A percentile compares a stretch with the other conserved stretches of the same genome.
Conservation (phyloP, 176 grass and related monocot species). For the Oryza rufipogon region DNA sequence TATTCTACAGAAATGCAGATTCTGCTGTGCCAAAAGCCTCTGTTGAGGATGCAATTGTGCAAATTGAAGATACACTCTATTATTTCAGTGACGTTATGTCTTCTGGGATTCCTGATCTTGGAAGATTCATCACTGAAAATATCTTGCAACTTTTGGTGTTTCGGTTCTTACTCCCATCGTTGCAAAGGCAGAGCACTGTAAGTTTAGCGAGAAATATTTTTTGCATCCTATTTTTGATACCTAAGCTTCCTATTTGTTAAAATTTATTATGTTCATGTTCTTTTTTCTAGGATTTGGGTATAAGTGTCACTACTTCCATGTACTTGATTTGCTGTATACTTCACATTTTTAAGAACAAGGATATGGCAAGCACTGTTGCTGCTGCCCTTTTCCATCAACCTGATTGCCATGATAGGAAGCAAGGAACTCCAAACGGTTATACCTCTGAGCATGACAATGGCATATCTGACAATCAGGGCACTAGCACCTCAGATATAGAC, state of each 20-base stretch:
- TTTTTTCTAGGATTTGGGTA: constrained; percentile 63
- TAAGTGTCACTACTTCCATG: constrained; percentile 84
- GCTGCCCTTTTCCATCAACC: constrained; percentile 84
- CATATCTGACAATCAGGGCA: constrained; percentile 40
- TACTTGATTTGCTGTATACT: constrained; percentile 94
- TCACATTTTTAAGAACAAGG: constrained; percentile 97
- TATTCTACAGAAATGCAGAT: constrained; percentile 55
- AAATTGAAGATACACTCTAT: constrained; percentile 98
- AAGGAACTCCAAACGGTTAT: constrained; percentile 55
- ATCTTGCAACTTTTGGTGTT: constrained; percentile 89
- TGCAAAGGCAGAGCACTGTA: constrained; percentile 65
- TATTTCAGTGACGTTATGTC: constrained; percentile 99
- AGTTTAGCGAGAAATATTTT: constrained; percentile 40
- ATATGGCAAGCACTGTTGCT: constrained; percentile 81
- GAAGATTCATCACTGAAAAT: constrained; percentile 89
- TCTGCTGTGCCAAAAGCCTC: constrained; percentile 49
- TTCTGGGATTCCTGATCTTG: constrained; percentile 93
- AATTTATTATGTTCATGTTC: constrained; percentile 41
- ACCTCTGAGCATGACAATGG: constrained; percentile 44
- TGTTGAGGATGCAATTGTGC: constrained; percentile 71
- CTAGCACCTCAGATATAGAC: constrained; percentile 17
- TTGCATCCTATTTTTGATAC: constrained; percentile 22
- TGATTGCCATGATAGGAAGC: constrained; percentile 52
- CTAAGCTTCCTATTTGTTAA: constrained; percentile 25
- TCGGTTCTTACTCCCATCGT: constrained; percentile 79